phyloP scores from a whole-genome alignment of 2,329 filamentous ascomycete species.

The Huntiella bhutanensis region DNA sequence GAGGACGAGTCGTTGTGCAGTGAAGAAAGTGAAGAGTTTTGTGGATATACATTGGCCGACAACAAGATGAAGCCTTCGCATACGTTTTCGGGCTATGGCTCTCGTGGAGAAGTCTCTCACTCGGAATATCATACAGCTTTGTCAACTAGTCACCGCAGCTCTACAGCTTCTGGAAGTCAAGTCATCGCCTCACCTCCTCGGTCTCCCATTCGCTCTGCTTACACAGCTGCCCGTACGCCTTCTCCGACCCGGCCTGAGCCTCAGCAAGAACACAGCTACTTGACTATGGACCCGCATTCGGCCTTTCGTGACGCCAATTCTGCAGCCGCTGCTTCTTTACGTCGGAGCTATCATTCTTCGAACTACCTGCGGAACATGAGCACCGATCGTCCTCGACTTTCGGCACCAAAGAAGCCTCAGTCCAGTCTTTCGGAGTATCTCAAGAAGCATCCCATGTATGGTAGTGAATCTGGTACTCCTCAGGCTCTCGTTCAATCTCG shows the following conservation, averaged over 20 bases:
- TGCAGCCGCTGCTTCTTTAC: constrained; percentile 8
- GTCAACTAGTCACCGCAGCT: too few relatives aligned
- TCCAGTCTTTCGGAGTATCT: not conserved
- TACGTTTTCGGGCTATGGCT: too few relatives aligned
- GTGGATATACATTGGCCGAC: not conserved
- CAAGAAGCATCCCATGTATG: not conserved
- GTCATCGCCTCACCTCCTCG: too few relatives aligned
- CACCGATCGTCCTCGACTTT: not conserved
- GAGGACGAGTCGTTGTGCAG: too few relatives aligned
- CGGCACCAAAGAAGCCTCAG: not conserved
- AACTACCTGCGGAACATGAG: not conserved
- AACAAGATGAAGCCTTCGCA: too few relatives aligned
- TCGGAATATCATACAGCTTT: too few relatives aligned
- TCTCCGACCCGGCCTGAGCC: not conserved
- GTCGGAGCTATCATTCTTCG: constrained; percentile 1
- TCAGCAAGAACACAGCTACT: constrained; percentile 1
- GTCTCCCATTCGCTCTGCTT: too few relatives aligned
- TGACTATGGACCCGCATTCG: constrained; percentile 6
- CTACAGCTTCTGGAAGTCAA: too few relatives aligned
- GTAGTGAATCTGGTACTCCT: not conserved
- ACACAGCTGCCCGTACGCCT: not conserved
- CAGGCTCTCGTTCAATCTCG: not conserved
- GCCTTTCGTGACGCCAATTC: constrained; percentile 4
- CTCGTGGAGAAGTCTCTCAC: too few relatives aligned
- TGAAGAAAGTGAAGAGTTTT: too few relatives aligned